Evolutionary conservation across 306 rosid genomes (phyloP).

Genomic region (Corylus americana): DNA sequence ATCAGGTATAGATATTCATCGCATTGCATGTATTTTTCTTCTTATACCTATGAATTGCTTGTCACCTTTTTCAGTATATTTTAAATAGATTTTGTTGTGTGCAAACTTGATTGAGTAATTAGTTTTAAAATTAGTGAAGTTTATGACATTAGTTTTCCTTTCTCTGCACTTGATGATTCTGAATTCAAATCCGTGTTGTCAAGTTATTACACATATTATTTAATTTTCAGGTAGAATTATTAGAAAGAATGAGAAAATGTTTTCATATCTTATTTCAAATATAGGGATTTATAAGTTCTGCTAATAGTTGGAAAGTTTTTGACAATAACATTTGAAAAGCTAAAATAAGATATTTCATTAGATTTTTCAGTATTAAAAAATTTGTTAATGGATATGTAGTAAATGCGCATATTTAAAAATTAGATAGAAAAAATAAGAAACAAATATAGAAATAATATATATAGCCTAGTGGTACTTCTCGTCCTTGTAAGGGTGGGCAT

Average conservation of each 20-base stretch:
- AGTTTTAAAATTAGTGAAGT: no score
- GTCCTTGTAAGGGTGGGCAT: not conserved
- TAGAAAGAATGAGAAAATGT: not conserved
- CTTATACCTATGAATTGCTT: constrained; percentile 12
- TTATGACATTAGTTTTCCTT: not conserved
- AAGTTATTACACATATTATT: not conserved
- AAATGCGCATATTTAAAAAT: not conserved
- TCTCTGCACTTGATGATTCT: not conserved
- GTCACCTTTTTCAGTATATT: not conserved
- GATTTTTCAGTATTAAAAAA: no score
- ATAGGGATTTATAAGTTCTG: not conserved
- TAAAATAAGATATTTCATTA: no score
- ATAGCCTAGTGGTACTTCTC: not conserved
- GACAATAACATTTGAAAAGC: no score
- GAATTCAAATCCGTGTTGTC: not conserved
- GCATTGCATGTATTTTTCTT: constrained; percentile 16
- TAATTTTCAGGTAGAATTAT: not conserved
- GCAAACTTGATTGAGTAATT: not conserved
- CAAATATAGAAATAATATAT: not conserved
- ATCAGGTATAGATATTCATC: constrained; percentile 56
- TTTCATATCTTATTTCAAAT: not conserved
- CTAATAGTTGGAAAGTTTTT: no score
- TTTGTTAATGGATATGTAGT: not conserved
- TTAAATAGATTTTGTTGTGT: not conserved
- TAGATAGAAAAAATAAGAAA: not conserved